A percentile compares a stretch with the other conserved stretches of the same genome.
Evolutionary conservation across 129 eudicot genomes (phyloP).

Genomic region (Sambucus nigra): DNA sequence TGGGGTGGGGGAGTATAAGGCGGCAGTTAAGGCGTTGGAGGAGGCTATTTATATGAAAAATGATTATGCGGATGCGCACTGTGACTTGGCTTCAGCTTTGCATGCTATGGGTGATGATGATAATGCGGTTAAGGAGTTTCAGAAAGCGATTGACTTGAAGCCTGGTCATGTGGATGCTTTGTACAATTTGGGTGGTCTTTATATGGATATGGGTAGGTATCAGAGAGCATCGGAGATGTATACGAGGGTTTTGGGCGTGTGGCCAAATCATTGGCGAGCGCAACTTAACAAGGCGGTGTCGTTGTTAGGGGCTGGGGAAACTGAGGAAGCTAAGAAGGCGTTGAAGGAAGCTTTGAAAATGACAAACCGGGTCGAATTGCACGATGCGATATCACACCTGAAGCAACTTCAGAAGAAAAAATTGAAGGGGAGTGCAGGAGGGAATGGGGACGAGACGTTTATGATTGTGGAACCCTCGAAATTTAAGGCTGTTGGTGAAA

Average conservation of each 20-base stretch:
- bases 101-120: conserved; percentile 93
- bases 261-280: conserved; percentile 95
- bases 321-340: conserved; percentile 90
- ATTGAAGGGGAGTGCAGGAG: conserved; percentile 59
- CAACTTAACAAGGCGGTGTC: conserved; percentile 93
- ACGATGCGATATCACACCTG: conserved; percentile 85
- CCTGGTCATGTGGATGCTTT: conserved; percentile 97
- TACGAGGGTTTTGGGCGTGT: conserved; percentile 69
- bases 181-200: conserved; percentile 87
- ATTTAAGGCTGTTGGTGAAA: conserved; percentile 69
- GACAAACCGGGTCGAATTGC: conserved; percentile 94
- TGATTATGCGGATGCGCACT: conserved; percentile 95
- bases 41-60: conserved; percentile 86
- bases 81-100: conserved; percentile 93
- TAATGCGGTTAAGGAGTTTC: conserved; percentile 83
- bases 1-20: conserved; percentile 94
- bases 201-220: conserved; percentile 97
- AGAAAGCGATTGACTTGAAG: conserved; percentile 85
- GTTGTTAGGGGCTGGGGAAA: conserved; percentile 89
- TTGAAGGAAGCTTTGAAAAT: conserved; percentile 91
- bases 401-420: conserved; percentile 89
- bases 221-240: conserved; percentile 97
- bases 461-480: conserved; percentile 52
- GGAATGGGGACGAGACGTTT: conserved; percentile 63
- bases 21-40: conserved; percentile 91